Evolutionary conservation across 2,329 filamentous ascomycete genomes (phyloP), one percentile per base, ranked within the genome.

Genomic region (Claviceps arundinis): DNA sequence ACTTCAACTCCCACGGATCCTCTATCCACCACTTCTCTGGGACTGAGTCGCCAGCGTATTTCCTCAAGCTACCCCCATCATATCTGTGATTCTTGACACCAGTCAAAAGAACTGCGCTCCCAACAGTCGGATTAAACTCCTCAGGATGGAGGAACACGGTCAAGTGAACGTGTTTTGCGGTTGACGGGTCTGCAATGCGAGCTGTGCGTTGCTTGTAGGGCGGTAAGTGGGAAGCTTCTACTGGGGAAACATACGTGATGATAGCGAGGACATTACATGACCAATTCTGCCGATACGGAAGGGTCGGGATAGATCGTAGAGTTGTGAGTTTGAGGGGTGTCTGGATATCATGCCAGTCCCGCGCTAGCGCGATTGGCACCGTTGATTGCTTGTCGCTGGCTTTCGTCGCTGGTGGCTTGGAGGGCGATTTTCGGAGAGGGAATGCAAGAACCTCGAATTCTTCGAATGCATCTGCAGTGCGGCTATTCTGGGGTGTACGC

Each of bases 261-360:
- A 80, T 67, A 51, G 69, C 75, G 3, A 81, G 70, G 6, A 78
- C 65, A 55, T 80, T 80, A 61, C 75, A 70, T 46, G 73, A 73
- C 76, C 76, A 81, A 59, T 80, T 80, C 54, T 79, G 75, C 50
- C 73, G 72, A 62, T 76, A 80, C 1, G 76, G 76, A 1, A 80
- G 68, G 54, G 71, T 65, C 0, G 76, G 73, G 48, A 80, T 73
- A 6, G 70, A 65, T 47, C 68, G 68, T 13, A 80, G 66, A 3
- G 68, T 67, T 0, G 76, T 79, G 30, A 80, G 71, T 56, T 75
- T 78, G 16, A 78, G 65, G 0, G 76, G 73, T 0, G 62, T 65
- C 26, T 67, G 66, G 0, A 62, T 66, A 49, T 73, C 61, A 50
- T 69, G 65, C 63, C 69, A 71, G 50, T 70, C 65, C 54, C 67